Base-by-base conservation (phyloP, 179 eudicot species). In the Spinacia oleracea region DNA sequence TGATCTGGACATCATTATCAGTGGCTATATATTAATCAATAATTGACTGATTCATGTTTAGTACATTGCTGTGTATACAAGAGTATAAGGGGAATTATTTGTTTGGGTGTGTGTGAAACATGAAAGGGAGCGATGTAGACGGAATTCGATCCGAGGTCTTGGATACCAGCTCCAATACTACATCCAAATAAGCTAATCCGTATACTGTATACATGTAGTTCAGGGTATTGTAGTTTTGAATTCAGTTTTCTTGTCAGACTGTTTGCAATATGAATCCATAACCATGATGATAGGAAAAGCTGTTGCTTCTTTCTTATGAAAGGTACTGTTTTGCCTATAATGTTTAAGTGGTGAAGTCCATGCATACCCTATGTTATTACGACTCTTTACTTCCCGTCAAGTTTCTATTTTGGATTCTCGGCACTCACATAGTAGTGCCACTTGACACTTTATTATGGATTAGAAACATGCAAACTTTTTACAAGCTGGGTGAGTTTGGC, bases 1-100 rank as follows among this genome's bases (percentile, higher is more conserved):
- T 74, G 67, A 65, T 73, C 67, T 65, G 68, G 60, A 77, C 59
- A 75, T 77, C 62, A 55, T 81, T 32, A 72, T 72, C 66, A 76
- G 12, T 58, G 78, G 73, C 59, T 65, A 60, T 70, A 70, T 23
- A 34, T 63, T n/a, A n/a, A n/a, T n/a, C n/a, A n/a, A n/a, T 53
- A 53, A 48, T 48, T 15, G 18, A 48, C 5, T 48, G 18, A 48
- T 48, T 48, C 53, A 48, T 15, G 53, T 48, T 48, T 48, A 14
- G 53, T 48, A 48, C 18, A 48, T 48, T 48, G 6, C 3, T 48
- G 53, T 15, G 4, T 48, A 12, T 48, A 48, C 20, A 12, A 5
- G 53, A 15, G 53, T 48, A 12, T 11, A 9, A 11, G 12, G 12
- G 50, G 50, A 9, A 45, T 45, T 45, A 14, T 45, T 45, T 45